These are phyloP conservation scores for Cercospora beticola DNA, from an alignment of 2,329 filamentous ascomycete genomes.

Conservation along the genomic window DNA sequence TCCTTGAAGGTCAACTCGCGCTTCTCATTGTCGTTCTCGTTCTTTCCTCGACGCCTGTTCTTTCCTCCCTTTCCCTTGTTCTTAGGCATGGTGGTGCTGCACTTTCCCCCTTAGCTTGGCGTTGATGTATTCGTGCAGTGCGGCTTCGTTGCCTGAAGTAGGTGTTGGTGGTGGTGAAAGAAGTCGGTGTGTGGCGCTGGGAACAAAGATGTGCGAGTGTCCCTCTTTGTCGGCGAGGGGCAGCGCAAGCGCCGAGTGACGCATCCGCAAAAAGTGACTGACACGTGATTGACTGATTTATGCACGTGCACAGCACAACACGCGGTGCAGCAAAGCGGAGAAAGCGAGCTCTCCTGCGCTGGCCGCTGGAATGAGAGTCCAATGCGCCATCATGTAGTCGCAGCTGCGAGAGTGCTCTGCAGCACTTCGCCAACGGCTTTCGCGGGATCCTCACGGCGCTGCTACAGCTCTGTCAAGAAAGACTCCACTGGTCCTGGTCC, in stretches of 20 bases:
- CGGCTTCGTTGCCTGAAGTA: constrained; percentile 31
- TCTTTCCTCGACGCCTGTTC: constrained; percentile 93
- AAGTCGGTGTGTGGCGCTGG: constrained; percentile 9
- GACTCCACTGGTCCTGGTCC: not conserved
- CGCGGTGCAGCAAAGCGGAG: not conserved
- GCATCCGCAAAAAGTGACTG: not conserved
- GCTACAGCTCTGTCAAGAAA: not conserved
- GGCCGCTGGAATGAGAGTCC: not conserved
- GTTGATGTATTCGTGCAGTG: constrained; percentile 24
- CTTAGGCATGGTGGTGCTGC: constrained; percentile 74
- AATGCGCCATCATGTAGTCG: not conserved
- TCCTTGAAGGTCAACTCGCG: constrained; percentile 98
- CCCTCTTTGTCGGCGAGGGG: constrained; percentile 6
- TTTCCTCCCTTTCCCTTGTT: constrained; percentile 99
- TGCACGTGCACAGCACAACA: not conserved
- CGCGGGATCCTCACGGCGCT: not conserved
- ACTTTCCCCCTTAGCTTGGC: constrained; percentile 21
- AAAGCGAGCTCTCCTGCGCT: not conserved
- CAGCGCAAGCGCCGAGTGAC: not conserved
- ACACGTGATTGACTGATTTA: not conserved
- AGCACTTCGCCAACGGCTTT: not conserved
- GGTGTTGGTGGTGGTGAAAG: not conserved
- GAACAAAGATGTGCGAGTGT: constrained; percentile 6
- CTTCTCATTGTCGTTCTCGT: constrained; percentile 91
- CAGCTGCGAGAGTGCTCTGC: not conserved